These are phyloP conservation scores for Aaosphaeria arxii DNA, from an alignment of 2,329 filamentous ascomycete genomes.

Conservation along the genomic window DNA sequence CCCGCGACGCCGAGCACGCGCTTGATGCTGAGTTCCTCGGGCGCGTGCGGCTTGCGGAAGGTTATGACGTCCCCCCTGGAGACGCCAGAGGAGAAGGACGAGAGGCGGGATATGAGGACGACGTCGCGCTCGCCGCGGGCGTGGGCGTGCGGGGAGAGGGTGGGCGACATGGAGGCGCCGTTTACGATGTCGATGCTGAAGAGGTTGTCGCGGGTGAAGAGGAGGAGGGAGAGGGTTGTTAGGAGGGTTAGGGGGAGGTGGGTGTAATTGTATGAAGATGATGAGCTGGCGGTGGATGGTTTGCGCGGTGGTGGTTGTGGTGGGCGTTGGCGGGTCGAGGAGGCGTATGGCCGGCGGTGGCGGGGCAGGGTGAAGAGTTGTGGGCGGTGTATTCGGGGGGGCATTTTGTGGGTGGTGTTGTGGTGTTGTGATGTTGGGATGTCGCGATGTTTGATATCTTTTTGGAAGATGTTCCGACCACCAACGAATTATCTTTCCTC, in stretches of 20 bases:
- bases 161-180: conserved; percentile 46
- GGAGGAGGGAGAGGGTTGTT: conserved; percentile 10
- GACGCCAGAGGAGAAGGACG: conserved; percentile 16
- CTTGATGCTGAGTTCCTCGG: conserved; percentile 72
- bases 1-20: conserved; percentile 78
- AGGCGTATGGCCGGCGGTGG: conserved; percentile 3
- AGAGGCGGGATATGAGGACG: conserved; percentile 36
- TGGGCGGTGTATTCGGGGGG: neutral
- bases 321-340: conserved; percentile 3
- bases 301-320: neutral
- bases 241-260: conserved; percentile 8
- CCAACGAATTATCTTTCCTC: neutral
- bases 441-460: neutral
- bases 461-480: neutral
- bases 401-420: neutral
- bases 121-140: conserved; percentile 38
- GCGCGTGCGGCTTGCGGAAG: conserved; percentile 58
- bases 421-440: neutral
- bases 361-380: neutral
- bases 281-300: neutral
- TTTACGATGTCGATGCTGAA: conserved; percentile 36
- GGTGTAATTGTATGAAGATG: neutral
- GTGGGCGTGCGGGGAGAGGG: conserved; percentile 41
- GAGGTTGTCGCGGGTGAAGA: conserved; percentile 41
- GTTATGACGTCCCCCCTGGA: conserved; percentile 44